Base-by-base conservation (phyloP, 192 early-diverging fungal species). In the Spizellomyces punctatus region DNA sequence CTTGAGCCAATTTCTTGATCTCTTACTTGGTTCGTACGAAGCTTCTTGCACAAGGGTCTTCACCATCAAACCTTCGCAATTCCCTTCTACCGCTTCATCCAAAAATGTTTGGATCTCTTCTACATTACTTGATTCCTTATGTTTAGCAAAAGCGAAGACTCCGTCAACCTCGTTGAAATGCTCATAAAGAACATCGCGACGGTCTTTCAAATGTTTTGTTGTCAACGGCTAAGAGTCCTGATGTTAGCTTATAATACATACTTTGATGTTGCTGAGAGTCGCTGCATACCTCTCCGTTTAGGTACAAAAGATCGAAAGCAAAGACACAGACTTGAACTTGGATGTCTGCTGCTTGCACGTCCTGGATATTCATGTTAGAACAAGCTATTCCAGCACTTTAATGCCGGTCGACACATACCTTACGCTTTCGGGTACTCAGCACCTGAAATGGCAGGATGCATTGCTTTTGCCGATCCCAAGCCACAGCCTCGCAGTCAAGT, bases 1-100 rank as follows among this genome's bases (percentile, higher is more conserved):
- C 81, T 99, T 99, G 16, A 99, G 87, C 98, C 98, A 99, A 79
- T 99, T 99, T 55, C 95, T 83, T 12, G 96, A 98, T 17, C 98
- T 86, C 78, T 94, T 93, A 45, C 92, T 94, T 10, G 97, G 98
- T 73, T 99, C 98, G 75, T 99, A 99, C 0, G 91, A 87, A 0
- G 96, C 88, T 5, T 87, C 79, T 41, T 91, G 90, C 69, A 97
- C 93, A 64, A 96, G 82, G 16, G 93, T 92, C 79, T 99, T 99
- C 36, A 99, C 91, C 96, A 99, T 98, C 64, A 98, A 74, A 1
- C 96, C 96, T 82, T 99, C 96, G 79, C 96, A 99, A 79, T 96
- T 97, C 17, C 87, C 78, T 63, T 88, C 83, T 50, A 90, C 86
- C 63, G 85, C 83, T 46, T 86, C 86, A 75, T 96, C 93, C 68